Conservation (phyloP, 2,329 filamentous ascomycete species). For the Sporothrix protearum region DNA sequence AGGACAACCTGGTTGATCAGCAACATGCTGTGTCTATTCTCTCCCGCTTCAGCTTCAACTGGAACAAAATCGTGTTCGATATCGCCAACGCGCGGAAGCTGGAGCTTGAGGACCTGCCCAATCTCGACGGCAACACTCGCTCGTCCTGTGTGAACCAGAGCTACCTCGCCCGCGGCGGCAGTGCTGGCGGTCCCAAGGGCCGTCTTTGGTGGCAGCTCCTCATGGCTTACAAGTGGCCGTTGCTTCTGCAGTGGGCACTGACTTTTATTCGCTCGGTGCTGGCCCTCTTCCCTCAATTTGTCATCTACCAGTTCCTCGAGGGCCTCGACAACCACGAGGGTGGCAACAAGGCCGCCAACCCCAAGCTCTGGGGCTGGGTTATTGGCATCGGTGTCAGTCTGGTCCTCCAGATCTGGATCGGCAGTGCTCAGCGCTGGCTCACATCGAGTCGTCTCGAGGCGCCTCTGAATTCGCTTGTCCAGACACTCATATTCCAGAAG, state of each 20-base stretch:
- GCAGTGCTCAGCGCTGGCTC: constrained; percentile 36
- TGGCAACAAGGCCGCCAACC: constrained; percentile 27
- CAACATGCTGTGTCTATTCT: constrained; percentile 36
- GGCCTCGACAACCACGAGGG: constrained; percentile 32
- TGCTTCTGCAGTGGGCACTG: constrained; percentile 36
- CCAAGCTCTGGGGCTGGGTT: constrained; percentile 35
- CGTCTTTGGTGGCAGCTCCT: constrained; percentile 38
- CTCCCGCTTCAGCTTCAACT: constrained; percentile 33
- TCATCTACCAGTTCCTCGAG: constrained; percentile 38
- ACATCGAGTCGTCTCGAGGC: constrained; percentile 36
- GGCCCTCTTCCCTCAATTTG: constrained; percentile 37
- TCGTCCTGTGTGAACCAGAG: constrained; percentile 31
- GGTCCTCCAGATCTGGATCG: constrained; percentile 35
- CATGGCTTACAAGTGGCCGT: constrained; percentile 31
- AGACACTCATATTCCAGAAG: constrained; percentile 38
- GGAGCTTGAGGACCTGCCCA: constrained; percentile 35
- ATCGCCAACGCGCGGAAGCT: constrained; percentile 34
- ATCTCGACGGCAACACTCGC: constrained; percentile 34
- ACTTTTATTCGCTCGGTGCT: constrained; percentile 35
- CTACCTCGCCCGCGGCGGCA: constrained; percentile 29
- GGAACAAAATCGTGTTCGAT: constrained; percentile 36
- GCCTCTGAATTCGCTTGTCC: constrained; percentile 35
- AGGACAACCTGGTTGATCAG: constrained; percentile 36
- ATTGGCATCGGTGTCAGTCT: constrained; percentile 34
- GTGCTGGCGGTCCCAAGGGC: constrained; percentile 26